Evolutionary conservation across 2,329 filamentous ascomycete species (phyloP).

Genomic region (Sporothrix curviconia): DNA sequence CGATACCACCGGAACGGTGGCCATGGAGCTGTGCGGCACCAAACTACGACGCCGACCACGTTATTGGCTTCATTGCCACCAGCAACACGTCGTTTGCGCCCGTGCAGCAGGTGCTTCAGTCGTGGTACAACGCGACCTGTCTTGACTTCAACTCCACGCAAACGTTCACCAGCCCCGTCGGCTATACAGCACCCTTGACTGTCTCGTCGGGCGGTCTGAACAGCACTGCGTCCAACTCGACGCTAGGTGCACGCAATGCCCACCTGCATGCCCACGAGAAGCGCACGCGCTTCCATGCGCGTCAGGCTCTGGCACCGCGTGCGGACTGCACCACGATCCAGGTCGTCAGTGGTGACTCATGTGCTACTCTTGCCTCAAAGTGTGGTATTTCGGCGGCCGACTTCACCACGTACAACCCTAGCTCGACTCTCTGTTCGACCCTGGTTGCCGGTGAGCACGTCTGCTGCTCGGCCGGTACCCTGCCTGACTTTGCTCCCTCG

Average conservation of each 20-base stretch:
- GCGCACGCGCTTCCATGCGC: neutral
- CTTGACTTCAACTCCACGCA: slow-evolving; percentile 20
- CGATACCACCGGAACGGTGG: slow-evolving; percentile 25
- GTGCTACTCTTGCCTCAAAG: slow-evolving; percentile 10
- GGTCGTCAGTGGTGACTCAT: slow-evolving; percentile 13
- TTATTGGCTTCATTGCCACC: slow-evolving; percentile 29
- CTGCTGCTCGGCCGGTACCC: slow-evolving; percentile 32
- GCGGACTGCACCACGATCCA: slow-evolving; percentile 13
- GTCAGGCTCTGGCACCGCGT: neutral
- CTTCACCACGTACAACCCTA: slow-evolving; percentile 25
- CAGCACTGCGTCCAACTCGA: neutral
- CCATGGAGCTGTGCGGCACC: slow-evolving; percentile 32
- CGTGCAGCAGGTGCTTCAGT: slow-evolving; percentile 26
- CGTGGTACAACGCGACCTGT: slow-evolving; percentile 26
- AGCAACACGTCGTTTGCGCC: slow-evolving; percentile 28
- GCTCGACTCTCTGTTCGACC: slow-evolving; percentile 25
- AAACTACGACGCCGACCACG: slow-evolving; percentile 26
- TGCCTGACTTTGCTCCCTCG: slow-evolving; percentile 30
- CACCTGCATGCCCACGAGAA: neutral
- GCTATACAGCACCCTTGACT: neutral
- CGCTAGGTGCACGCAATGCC: neutral
- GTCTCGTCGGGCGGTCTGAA: neutral
- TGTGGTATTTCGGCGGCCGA: slow-evolving; percentile 16
- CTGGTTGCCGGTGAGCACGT: slow-evolving; percentile 30
- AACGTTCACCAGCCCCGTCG: neutral